Evolutionary conservation across 2,329 filamentous ascomycete genomes (phyloP).

Genomic region (Fusarium subglutinans): DNA sequence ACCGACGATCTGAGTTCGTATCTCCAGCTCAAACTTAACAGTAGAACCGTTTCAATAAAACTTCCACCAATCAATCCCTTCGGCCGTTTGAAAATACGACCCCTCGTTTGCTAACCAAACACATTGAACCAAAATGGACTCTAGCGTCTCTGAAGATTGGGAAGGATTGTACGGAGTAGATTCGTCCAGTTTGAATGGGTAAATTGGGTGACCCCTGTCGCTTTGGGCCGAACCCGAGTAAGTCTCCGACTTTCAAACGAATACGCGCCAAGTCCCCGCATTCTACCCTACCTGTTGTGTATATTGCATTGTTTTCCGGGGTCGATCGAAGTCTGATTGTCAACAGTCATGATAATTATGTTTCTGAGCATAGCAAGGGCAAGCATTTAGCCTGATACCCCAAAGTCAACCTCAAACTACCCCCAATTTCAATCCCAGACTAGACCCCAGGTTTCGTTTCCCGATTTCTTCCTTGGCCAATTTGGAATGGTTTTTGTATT

Average conservation of each 20-base stretch:
- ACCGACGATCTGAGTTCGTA: not conserved
- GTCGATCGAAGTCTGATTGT: not conserved
- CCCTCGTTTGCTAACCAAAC: not conserved
- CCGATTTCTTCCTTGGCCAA: not conserved
- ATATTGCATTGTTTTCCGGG: not conserved
- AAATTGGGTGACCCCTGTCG: accelerated
- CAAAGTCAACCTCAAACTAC: not conserved
- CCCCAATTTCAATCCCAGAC: not conserved
- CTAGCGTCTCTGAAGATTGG: not conserved
- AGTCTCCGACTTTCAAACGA: not conserved
- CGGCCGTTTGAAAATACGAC: not conserved
- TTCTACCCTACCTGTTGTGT: not conserved
- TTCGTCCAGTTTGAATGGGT: not conserved
- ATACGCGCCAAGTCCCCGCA: not conserved
- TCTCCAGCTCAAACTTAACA: not conserved
- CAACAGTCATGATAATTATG: not conserved
- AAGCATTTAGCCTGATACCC: not conserved
- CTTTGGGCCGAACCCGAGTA: not conserved
- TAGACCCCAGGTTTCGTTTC: not conserved
- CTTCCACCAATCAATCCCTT: not conserved
- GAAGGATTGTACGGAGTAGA: no score
- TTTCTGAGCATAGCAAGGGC: not conserved
- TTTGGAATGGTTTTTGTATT: accelerated
- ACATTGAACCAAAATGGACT: not conserved
- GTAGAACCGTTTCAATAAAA: not conserved